Evolutionary conservation across 495 filamentous ascomycete species (phyloP), one percentile per base, ranked within the genome.

Genomic region (Cercophora newfieldiana): DNA sequence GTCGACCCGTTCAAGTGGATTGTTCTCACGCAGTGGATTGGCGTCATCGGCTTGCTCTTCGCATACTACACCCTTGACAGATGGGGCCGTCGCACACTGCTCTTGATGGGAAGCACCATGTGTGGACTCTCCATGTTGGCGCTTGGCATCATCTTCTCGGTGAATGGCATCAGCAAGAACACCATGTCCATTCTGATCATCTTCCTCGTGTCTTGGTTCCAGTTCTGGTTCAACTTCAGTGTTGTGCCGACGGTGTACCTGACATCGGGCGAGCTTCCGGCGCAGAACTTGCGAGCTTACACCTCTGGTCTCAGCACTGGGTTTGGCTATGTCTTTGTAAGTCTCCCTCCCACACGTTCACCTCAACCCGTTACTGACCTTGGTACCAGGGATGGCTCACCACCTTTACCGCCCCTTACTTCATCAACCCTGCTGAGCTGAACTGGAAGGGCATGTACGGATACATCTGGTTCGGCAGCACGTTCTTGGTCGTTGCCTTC

Each of bases 321-420:
- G 1, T 64, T 85, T 2, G 82, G 81, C 2, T 86, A 84, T 68
- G 72, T 82, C 57, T 79, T 79, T 48, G 82, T n/a, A n/a, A n/a
- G n/a, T n/a, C n/a, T n/a, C n/a, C n/a, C n/a, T n/a, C n/a, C n/a
- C n/a, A n/a, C n/a, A n/a, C n/a, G n/a, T n/a, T n/a, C n/a, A n/a
- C n/a, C n/a, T n/a, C n/a, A n/a, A n/a, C n/a, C n/a, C n/a, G n/a
- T n/a, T n/a, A n/a, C n/a, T n/a, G n/a, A n/a, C n/a, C n/a, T n/a
- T n/a, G n/a, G n/a, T n/a, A n/a, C n/a, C n/a, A n/a, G n/a, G n/a
- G 78, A 26, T 85, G 85, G 85, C 76, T 87, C 56, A 78, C 79
- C 1, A 82, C 81, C 18, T 87, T 87, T 66, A 85, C 83, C 0
- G 79, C 83, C 4, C 80, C 85, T 21, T 87, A 88, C 69, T 87